Evolutionary conservation across 1,284 basidiomycete species (phyloP).

Genomic region (Sanghuangporus baumii): DNA sequence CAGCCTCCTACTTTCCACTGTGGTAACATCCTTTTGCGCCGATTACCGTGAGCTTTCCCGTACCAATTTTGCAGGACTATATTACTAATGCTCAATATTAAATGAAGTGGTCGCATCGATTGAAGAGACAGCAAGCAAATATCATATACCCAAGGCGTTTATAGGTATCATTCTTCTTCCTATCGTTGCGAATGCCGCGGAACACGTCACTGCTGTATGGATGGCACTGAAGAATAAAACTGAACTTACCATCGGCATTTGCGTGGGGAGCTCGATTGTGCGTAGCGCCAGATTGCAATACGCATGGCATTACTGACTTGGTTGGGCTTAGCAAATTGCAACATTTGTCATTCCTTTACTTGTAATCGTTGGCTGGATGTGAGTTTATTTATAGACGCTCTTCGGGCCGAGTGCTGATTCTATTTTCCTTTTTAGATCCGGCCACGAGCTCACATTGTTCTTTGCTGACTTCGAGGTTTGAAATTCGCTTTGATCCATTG

Average conservation of each 20-base stretch:
- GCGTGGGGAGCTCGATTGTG: constrained; percentile 86
- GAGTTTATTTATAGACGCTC: constrained; percentile 24
- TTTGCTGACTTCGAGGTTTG: constrained; percentile 74
- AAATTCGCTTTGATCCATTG: neutral
- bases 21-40: constrained; percentile 83
- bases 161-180: constrained; percentile 73
- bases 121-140: constrained; percentile 80
- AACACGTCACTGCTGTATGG: constrained; percentile 80
- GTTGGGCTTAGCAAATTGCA: constrained; percentile 68
- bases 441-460: constrained; percentile 77
- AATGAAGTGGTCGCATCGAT: constrained; percentile 78
- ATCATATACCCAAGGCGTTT: constrained; percentile 77
- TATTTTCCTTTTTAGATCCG: constrained; percentile 38
- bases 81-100: constrained; percentile 4
- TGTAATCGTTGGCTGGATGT: constrained; percentile 81
- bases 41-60: constrained; percentile 53
- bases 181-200: constrained; percentile 77
- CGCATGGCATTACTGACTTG: neutral
- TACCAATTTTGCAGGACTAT: neutral
- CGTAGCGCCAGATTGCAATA: constrained; percentile 25
- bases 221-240: constrained; percentile 89
- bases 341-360: constrained; percentile 82
- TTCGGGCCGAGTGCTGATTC: constrained; percentile 13
- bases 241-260: constrained; percentile 84
- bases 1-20: constrained; percentile 62